Conservation (phyloP, 192 early-diverging fungal species). For the Lunasporangiospora selenospora region DNA sequence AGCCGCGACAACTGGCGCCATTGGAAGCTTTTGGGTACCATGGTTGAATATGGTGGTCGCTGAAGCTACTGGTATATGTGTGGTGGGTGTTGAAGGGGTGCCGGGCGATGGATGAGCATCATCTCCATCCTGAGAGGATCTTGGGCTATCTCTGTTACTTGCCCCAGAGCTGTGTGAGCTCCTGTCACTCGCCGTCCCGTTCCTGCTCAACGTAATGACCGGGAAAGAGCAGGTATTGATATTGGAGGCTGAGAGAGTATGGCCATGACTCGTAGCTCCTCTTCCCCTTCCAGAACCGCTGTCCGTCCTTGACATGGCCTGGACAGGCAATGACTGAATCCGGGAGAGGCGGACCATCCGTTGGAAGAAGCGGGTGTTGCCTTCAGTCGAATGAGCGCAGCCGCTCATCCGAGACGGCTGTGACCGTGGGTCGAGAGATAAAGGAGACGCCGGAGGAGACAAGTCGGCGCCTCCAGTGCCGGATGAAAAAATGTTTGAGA, state of each 20-base stretch:
- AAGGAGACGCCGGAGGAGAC: background rate
- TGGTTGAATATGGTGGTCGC: background rate
- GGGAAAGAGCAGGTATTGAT: slow-evolving; percentile 22
- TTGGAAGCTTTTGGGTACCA: background rate
- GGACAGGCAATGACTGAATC: slow-evolving; percentile 19
- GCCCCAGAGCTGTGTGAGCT: background rate
- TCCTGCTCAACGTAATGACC: background rate
- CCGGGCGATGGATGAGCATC: background rate
- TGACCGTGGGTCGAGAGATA: background rate
- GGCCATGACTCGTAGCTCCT: too few relatives aligned
- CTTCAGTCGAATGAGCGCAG: background rate
- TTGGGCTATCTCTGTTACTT: background rate
- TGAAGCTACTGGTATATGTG: background rate
- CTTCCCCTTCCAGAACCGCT: too few relatives aligned
- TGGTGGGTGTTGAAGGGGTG: background rate
- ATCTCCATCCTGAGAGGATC: background rate
- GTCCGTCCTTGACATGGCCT: background rate
- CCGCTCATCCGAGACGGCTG: background rate
- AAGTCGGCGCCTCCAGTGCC: too few relatives aligned
- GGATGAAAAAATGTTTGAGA: too few relatives aligned
- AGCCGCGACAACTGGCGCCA: slow-evolving; percentile 10
- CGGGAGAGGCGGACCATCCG: slow-evolving; percentile 3
- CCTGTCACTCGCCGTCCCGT: background rate
- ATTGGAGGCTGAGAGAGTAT: background rate
- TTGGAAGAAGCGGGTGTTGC: background rate